phyloP scores from a whole-genome alignment of 176 grass and related monocot genomes.

The Oryza meridionalis region DNA sequence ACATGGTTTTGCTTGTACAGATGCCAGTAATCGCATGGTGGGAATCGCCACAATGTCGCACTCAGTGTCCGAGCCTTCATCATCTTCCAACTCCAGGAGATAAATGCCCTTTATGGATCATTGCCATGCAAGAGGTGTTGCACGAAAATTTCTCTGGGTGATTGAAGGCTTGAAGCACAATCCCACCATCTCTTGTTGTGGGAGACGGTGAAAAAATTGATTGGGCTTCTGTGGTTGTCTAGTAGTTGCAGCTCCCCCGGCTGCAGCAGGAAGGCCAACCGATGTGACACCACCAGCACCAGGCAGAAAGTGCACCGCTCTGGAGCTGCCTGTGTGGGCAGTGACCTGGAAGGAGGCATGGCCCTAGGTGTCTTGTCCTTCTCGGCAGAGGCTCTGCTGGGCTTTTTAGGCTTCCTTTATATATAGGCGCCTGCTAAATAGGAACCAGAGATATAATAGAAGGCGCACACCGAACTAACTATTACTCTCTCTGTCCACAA shows the following conservation, averaged over 20 bases:
- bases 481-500: too few species aligned
- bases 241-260: background rate
- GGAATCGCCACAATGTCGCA: too few species aligned
- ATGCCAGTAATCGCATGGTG: too few species aligned
- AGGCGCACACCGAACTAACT: too few species aligned
- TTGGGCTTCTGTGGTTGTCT: background rate
- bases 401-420: too few species aligned
- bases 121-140: background rate
- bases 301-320: background rate
- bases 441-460: too few species aligned
- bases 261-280: background rate
- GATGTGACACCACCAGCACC: background rate
- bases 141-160: background rate
- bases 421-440: too few species aligned
- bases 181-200: background rate
- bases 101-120: too few species aligned
- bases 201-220: background rate
- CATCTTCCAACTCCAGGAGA: too few species aligned
- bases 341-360: background rate
- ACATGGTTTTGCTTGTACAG: too few species aligned
- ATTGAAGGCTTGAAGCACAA: background rate
- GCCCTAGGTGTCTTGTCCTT: background rate
- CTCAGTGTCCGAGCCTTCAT: too few species aligned
- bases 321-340: background rate
- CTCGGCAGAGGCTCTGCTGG: background rate